Evolutionary conservation across 2,329 filamentous ascomycete genomes (phyloP).

Genomic region (Rhexocercosporidium sp.): DNA sequence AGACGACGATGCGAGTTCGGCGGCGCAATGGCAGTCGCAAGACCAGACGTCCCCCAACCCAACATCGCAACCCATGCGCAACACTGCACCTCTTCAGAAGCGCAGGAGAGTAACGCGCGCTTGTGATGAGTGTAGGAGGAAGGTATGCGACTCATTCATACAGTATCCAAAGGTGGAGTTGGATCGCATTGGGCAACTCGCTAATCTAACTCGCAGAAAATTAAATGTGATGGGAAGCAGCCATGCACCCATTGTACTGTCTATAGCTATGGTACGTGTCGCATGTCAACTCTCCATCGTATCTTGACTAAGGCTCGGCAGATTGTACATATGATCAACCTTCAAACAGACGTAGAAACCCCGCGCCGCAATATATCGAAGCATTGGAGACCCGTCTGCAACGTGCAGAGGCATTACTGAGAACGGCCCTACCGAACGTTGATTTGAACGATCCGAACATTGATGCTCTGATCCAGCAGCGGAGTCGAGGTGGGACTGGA

Average conservation of each 20-base stretch:
- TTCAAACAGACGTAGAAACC: conserved; percentile 75
- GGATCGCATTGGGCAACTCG: background rate
- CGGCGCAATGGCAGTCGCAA: conserved; percentile 32
- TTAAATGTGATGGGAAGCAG: conserved; percentile 86
- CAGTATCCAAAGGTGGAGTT: background rate
- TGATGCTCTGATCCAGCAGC: conserved; percentile 74
- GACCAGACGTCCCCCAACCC: conserved; percentile 31
- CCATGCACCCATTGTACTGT: conserved; percentile 96
- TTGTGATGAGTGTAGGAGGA: conserved; percentile 81
- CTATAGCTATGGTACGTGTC: conserved; percentile 87
- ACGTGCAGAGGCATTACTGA: conserved; percentile 70
- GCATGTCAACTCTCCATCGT: background rate
- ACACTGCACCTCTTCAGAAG: conserved; percentile 67
- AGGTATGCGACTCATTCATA: conserved; percentile 43
- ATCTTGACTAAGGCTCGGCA: conserved; percentile 40
- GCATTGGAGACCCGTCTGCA: conserved; percentile 71
- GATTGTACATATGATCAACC: conserved; percentile 80
- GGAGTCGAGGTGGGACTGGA: conserved; percentile 47
- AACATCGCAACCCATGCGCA: conserved; percentile 29
- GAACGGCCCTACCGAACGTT: conserved; percentile 66
- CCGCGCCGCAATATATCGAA: conserved; percentile 76
- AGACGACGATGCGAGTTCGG: conserved; percentile 34
- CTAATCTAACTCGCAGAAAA: conserved; percentile 56
- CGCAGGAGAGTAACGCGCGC: conserved; percentile 78
- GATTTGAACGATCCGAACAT: conserved; percentile 83